Percentiles rank a stretch among this genome's conserved stretches.
Conservation (phyloP, 495 filamentous ascomycete genomes). For the Aspergillus carlsbadensis region DNA sequence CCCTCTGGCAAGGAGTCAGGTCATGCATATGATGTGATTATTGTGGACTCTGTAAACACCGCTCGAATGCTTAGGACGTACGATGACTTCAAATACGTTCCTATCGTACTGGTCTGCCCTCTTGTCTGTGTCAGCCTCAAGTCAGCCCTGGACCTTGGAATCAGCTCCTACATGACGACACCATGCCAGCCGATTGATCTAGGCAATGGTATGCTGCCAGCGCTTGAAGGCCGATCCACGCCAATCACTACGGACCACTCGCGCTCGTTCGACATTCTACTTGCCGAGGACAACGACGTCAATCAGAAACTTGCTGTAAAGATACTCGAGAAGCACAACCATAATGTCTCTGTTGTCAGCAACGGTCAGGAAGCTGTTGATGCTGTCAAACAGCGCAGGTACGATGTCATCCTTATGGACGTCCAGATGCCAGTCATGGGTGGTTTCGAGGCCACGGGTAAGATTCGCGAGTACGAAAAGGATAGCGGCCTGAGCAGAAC, state of each 20-base stretch:
- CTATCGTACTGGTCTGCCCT: conserved; percentile 90
- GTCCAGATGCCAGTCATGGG: conserved; percentile 99
- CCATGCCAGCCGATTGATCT: conserved; percentile 94
- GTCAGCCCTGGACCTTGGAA: conserved; percentile 91
- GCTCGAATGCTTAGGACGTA: conserved; percentile 79
- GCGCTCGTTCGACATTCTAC: conserved; percentile 90
- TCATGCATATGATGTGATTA: conserved; percentile 88
- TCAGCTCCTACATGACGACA: conserved; percentile 98
- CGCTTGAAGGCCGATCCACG: conserved; percentile 88
- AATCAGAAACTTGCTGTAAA: conserved; percentile 96
- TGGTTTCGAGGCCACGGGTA: conserved; percentile 95
- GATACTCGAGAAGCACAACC: conserved; percentile 97
- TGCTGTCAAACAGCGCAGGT: conserved; percentile 82
- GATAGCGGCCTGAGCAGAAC: conserved; percentile 73
- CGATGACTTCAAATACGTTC: conserved; percentile 97
- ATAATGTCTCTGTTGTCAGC: conserved; percentile 92
- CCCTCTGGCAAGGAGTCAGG: conserved; percentile 57
- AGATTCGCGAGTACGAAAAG: conserved; percentile 93
- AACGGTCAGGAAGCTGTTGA: conserved; percentile 94
- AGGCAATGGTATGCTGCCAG: conserved; percentile 98
- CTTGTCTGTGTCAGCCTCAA: conserved; percentile 91
- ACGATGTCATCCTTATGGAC: conserved; percentile 98
- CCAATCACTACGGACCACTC: conserved; percentile 92
- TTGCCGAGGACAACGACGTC: conserved; percentile 97
- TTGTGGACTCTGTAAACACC: conserved; percentile 92